Conservation (phyloP, 306 rosid species). For the Fagus crenata region DNA sequence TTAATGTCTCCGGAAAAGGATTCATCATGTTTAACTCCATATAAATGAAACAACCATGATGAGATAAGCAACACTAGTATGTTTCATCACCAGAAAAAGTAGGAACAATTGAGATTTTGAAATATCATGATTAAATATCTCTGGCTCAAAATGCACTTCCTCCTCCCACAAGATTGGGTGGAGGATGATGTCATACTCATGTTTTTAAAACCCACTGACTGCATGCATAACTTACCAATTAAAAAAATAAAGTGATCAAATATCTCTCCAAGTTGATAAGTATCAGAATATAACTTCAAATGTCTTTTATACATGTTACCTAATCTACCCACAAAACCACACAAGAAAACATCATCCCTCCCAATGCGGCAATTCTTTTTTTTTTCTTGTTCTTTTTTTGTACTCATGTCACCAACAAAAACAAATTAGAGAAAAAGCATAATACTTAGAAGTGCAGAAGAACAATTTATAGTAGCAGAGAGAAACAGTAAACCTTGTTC, state of each 20-base stretch:
- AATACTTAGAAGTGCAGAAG: conserved; percentile 14
- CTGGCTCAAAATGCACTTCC: too few species aligned
- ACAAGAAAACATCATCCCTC: background rate
- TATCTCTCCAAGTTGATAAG: background rate
- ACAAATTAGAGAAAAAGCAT: background rate
- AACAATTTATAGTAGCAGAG: conserved; percentile 16
- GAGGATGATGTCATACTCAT: too few species aligned
- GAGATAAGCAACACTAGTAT: background rate
- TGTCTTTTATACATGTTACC: background rate
- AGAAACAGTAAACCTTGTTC: conserved; percentile 62
- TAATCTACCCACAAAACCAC: background rate
- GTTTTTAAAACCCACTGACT: too few species aligned
- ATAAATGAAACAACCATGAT: background rate
- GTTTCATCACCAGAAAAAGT: background rate
- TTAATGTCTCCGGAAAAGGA: background rate
- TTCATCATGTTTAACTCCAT: background rate
- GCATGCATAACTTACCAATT: too few species aligned
- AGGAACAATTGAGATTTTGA: background rate
- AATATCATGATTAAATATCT: too few species aligned
- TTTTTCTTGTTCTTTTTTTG: background rate
- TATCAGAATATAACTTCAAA: background rate
- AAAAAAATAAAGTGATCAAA: too few species aligned
- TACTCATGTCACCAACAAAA: background rate
- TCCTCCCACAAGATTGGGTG: too few species aligned
- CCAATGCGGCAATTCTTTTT: background rate